phyloP scores from a whole-genome alignment of 2,329 filamentous ascomycete species.

The Dryadomyces quercus-mongolicae region DNA sequence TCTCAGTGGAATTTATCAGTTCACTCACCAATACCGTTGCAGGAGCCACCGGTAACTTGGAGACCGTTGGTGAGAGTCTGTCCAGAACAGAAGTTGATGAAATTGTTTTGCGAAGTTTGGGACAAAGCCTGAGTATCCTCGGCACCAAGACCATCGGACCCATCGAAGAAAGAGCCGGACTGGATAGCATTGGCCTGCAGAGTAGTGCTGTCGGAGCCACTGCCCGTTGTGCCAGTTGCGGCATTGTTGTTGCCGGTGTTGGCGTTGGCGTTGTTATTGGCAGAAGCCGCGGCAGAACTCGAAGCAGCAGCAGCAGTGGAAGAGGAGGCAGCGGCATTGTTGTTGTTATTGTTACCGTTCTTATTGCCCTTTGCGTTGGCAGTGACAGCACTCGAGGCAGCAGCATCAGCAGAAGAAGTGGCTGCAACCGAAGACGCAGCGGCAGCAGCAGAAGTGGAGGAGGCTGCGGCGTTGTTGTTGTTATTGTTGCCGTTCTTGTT shows the following conservation, averaged over 20 bases:
- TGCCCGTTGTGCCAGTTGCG: slow-evolving; percentile 10
- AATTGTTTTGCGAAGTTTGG: slow-evolving; percentile 32
- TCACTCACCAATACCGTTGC: slow-evolving; percentile 46
- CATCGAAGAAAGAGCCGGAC: slow-evolving; percentile 22
- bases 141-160: slow-evolving; percentile 19
- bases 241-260: slow-evolving; percentile 3
- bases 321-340: neutral
- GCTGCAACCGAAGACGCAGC: neutral
- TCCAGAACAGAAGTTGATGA: slow-evolving; percentile 49
- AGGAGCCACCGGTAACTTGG: slow-evolving; percentile 45
- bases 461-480: neutral
- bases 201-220: slow-evolving; percentile 18
- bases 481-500: slow-evolving; percentile 1
- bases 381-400: no score
- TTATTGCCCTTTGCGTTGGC: no score
- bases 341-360: no score
- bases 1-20: neutral
- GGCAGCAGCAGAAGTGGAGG: no score
- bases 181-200: slow-evolving; percentile 19
- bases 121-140: slow-evolving; percentile 18
- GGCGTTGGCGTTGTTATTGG: neutral
- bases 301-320: neutral
- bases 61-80: slow-evolving; percentile 46
- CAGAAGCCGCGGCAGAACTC: neutral
- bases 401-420: no score